A percentile compares a stretch with the other conserved stretches of the same genome.
Conservation (phyloP, 805 yeast genomes). For the Lachancea nothofagi region DNA sequence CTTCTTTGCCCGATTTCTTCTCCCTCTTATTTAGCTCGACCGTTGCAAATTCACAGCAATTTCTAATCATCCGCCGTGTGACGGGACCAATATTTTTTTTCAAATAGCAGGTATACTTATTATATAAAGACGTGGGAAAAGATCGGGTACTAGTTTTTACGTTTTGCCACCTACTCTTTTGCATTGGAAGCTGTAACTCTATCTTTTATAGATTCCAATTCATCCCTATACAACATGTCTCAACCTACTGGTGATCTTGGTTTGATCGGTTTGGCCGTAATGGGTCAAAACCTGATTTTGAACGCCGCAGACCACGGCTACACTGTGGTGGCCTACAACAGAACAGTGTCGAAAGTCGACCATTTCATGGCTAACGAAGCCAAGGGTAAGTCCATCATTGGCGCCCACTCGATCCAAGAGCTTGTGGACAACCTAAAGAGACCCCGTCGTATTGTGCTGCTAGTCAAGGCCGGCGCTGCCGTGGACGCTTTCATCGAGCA, state of each 20-base stretch:
- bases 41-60: no score
- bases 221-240: no score
- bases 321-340: slow-evolving; percentile 97
- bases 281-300: slow-evolving; percentile 97
- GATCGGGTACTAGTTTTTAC: neutral
- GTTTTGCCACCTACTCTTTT: neutral
- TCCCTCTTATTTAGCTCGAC: no score
- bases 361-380: slow-evolving; percentile 91
- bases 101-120: neutral
- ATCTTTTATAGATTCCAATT: slow-evolving; percentile 4
- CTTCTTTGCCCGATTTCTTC: no score
- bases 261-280: slow-evolving; percentile 98
- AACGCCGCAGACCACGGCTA: slow-evolving; percentile 98
- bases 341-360: slow-evolving; percentile 94
- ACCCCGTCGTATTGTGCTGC: slow-evolving; percentile 91
- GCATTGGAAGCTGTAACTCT: no score
- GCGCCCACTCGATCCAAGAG: slow-evolving; percentile 90
- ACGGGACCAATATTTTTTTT: no score
- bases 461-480: slow-evolving; percentile 95
- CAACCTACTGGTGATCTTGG: slow-evolving; percentile 65
- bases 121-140: slow-evolving; percentile 1
- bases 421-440: slow-evolving; percentile 83
- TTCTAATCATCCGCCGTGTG: no score
- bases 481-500: slow-evolving; percentile 88
- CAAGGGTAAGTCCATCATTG: slow-evolving; percentile 92